Evolutionary conservation across 371 early-diverging fungal species (phyloP).

Genomic region (Apophysomyces sp.): DNA sequence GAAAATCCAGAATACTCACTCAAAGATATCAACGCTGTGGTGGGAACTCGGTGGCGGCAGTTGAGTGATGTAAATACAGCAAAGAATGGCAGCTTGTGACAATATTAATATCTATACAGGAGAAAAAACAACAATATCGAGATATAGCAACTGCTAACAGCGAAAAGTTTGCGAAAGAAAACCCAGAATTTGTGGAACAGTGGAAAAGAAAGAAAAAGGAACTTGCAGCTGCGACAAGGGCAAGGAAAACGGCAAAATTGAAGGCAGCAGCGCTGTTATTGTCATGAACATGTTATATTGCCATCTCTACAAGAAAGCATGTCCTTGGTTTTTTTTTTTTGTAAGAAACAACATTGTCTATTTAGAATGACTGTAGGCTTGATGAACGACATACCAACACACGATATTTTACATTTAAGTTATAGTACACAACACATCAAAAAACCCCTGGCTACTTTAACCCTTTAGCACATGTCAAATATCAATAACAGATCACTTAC

Average conservation of each 20-base stretch:
- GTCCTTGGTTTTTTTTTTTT: too few species aligned
- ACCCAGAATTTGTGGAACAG: slow-evolving; percentile 2
- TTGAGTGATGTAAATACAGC: not conserved
- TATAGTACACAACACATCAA: too few species aligned
- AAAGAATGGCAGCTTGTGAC: not conserved
- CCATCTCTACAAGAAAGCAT: not conserved
- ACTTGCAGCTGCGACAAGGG: not conserved
- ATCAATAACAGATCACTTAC: too few species aligned
- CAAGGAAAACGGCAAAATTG: not conserved
- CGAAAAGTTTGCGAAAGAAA: slow-evolving; percentile 1
- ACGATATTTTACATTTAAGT: too few species aligned
- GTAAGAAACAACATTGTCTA: too few species aligned
- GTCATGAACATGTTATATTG: too few species aligned
- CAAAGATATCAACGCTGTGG: slow-evolving; percentile 2
- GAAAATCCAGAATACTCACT: slow-evolving; percentile 2
- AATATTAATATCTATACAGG: not conserved
- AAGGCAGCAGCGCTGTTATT: not conserved
- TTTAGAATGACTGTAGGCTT: too few species aligned
- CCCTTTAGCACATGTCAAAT: too few species aligned
- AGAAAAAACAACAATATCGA: slow-evolving; percentile 8
- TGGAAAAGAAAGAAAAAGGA: slow-evolving; percentile 2
- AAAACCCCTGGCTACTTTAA: too few species aligned
- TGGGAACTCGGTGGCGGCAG: slow-evolving; percentile 4
- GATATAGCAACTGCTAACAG: not conserved
- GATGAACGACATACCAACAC: too few species aligned